Percentiles rank a stretch among this genome's conserved stretches.
Evolutionary conservation across 305 asterid species (phyloP).

Genomic region (Fraxinus sp.): DNA sequence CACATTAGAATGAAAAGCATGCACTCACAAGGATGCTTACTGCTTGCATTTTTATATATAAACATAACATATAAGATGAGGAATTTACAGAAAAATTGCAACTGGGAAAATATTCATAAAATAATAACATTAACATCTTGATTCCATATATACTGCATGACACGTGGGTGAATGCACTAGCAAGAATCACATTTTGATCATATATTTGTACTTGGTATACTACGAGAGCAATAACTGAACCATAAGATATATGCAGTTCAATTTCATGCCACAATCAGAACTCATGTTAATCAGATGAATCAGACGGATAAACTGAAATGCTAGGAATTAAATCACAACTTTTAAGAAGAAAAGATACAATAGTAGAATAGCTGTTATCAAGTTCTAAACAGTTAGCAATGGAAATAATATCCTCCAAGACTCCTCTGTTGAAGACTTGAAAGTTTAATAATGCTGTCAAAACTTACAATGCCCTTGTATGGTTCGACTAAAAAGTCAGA

Average conservation of each 20-base stretch:
- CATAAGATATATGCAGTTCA: background rate
- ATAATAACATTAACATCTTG: background rate
- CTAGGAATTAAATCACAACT: background rate
- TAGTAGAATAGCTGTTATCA: background rate
- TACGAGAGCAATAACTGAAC: background rate
- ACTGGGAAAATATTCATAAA: background rate
- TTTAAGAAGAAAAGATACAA: background rate
- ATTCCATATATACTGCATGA: background rate
- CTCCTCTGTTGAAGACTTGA: background rate
- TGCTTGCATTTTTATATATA: background rate
- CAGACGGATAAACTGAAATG: background rate
- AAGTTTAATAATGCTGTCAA: background rate
- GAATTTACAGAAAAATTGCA: background rate
- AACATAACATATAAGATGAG: background rate
- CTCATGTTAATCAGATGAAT: background rate
- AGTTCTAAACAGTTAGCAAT: background rate
- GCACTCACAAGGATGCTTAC: conserved; percentile 8
- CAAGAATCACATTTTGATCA: background rate
- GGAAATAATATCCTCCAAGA: background rate
- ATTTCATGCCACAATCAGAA: background rate
- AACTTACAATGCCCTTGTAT: background rate
- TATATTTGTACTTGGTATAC: background rate
- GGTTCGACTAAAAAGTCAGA: background rate
- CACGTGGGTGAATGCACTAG: background rate
- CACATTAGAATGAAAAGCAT: conserved; percentile 22